A percentile compares a stretch with the other conserved stretches of the same genome.
Conservation (phyloP, 345 rosid genomes). For the Populus ilicifolia region DNA sequence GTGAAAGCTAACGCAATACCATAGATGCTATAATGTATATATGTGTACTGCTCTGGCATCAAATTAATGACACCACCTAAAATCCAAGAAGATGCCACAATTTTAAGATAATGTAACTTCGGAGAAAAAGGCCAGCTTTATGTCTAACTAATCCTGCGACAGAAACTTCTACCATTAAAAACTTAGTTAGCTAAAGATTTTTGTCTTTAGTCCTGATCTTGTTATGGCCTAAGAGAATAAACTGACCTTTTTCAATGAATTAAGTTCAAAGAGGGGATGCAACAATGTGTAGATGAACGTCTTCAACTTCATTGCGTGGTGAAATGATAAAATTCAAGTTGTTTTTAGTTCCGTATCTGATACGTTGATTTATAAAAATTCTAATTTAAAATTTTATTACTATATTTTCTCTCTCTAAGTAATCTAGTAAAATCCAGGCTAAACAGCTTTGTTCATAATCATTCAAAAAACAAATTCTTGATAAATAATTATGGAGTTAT, state of each 20-base stretch:
- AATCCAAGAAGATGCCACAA: too few relatives aligned
- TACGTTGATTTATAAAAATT: background rate
- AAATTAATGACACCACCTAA: background rate
- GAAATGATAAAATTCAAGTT: background rate
- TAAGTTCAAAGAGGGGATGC: background rate
- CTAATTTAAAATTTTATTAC: too few relatives aligned
- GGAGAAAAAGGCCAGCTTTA: background rate
- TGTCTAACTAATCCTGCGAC: background rate
- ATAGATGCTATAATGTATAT: too few relatives aligned
- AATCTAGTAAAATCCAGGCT: too few relatives aligned
- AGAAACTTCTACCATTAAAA: background rate
- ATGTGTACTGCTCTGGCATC: background rate
- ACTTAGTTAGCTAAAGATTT: background rate
- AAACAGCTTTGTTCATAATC: too few relatives aligned
- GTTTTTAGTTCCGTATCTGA: background rate
- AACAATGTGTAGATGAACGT: background rate
- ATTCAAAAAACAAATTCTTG: too few relatives aligned
- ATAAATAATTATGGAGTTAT: too few relatives aligned
- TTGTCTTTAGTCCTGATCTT: background rate
- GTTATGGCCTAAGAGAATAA: background rate
- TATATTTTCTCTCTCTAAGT: too few relatives aligned
- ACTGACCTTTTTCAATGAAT: background rate
- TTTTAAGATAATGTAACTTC: background rate
- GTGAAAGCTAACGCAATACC: rapidly evolving
- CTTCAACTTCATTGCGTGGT: background rate